These are phyloP conservation scores for Rosa chinensis DNA, from an alignment of 306 rosid genomes.

Conservation along the genomic window DNA sequence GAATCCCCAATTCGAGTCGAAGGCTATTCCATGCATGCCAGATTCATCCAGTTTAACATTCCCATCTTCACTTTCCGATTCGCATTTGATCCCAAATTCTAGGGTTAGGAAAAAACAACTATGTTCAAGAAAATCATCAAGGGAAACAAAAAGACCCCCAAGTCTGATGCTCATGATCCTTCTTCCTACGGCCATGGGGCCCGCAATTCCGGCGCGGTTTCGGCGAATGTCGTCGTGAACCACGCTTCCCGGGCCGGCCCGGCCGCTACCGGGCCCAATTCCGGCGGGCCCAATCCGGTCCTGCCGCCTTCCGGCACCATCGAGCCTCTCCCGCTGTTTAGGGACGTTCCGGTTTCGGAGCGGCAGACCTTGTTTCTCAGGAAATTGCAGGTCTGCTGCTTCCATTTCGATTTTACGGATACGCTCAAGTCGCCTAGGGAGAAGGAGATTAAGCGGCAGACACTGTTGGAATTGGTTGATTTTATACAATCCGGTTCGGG, in stretches of 20 bases:
- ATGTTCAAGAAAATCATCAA: slow-evolving; percentile 88
- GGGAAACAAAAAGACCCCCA: slow-evolving; percentile 81
- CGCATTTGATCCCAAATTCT: slow-evolving; percentile 27
- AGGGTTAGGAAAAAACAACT: slow-evolving; percentile 33
- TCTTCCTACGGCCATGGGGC: slow-evolving; percentile 36
- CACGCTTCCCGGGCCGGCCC: slow-evolving; percentile 69
- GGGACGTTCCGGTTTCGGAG: slow-evolving; percentile 66
- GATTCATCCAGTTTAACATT: slow-evolving; percentile 5
- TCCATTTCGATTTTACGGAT: slow-evolving; percentile 68
- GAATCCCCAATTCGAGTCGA: neutral
- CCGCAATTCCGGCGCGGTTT: slow-evolving; percentile 41
- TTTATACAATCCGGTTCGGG: slow-evolving; percentile 88
- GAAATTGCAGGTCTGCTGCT: slow-evolving; percentile 70
- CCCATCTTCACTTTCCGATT: slow-evolving; percentile 20
- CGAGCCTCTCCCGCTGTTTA: slow-evolving; percentile 69
- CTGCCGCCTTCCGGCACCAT: slow-evolving; percentile 52
- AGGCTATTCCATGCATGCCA: slow-evolving; percentile 26
- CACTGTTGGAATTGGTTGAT: slow-evolving; percentile 82
- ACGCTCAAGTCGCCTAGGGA: slow-evolving; percentile 69
- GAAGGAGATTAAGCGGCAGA: slow-evolving; percentile 86
- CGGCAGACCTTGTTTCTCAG: slow-evolving; percentile 63
- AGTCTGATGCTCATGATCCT: slow-evolving; percentile 70
- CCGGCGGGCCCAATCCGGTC: slow-evolving; percentile 9
- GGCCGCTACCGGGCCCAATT: slow-evolving; percentile 23
- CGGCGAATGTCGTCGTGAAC: slow-evolving; percentile 58